Evolutionary conservation across 345 rosid genomes (phyloP), one percentile per base, ranked within the genome.

Genomic region (Camelina neglecta): DNA sequence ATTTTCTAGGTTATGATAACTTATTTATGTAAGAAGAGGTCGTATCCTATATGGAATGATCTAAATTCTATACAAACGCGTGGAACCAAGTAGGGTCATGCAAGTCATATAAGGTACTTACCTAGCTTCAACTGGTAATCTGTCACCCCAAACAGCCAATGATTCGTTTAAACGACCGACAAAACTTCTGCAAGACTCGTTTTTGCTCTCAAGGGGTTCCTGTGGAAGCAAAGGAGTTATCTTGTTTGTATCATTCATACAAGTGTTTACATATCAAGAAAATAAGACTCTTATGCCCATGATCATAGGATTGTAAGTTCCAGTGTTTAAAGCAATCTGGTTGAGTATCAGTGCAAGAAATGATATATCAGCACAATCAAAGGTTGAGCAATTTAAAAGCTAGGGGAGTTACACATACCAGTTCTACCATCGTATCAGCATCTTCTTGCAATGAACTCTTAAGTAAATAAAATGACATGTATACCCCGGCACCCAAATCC

Each of bases 401-500:
- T 24, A 1, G 47, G 50, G 45, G 26, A 38, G 53, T 58, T 65
- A 35, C 56, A 65, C 86, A 73, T 84, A 95, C 99, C 89, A 76
- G 77, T 83, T 83, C 86, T 75, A 53, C 79, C 81, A 78, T 79
- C 36, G 81, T 71, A 63, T 85, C 76, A 56, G 69, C 74, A 70
- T 84, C 90, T 66, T 83, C 97, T 69, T 73, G 78, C 61, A 87
- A 76, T 13, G 91, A 88, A 76, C 88, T 92, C 81, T 78, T 88
- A 67, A 88, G 68, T 59, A 83, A 78, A 82, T 90, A 92, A 76
- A 88, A 92, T n/a, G 89, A 83, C 63, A 90, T 77, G 77, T 89
- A 90, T 61, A 90, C 82, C 68, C 97, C 96, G 57, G 94, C 97
- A 81, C 98, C 98, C 77, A 95, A 83, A 78, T 92, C 99, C 98